Base-by-base conservation (phyloP, 2,329 filamentous ascomycete species). In the Ophiostoma pallidulum region DNA sequence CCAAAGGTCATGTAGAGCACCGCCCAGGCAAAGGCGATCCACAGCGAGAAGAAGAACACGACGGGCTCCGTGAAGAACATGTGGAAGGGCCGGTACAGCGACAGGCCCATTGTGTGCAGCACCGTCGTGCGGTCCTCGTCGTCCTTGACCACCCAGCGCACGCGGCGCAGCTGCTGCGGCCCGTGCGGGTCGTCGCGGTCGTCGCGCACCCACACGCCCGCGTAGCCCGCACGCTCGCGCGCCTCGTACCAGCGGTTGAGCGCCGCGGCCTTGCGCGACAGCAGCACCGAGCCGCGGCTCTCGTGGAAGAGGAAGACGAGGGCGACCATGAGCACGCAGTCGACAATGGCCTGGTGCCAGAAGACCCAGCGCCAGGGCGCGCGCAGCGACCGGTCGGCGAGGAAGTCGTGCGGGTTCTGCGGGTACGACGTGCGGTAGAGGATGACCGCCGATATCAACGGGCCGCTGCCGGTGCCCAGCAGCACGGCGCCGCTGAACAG, bases 1-100 rank as follows among this genome's bases (percentile, higher is more conserved):
- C 79, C 78, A 56, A 95, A 91, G 12, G 84, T 87, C 16, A 95
- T 70, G 62, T 95, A 96, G 0, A 96, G 75, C 0, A 94, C 77
- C 0, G 84, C 88, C 90, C 90, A 96, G 18, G 82, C 82, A 62
- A 96, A 96, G 0, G 86, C 75, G 1, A 89, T 83, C 90, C 90
- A 96, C 0, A 94, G 71, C 0, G 84, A 88, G 68, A 96, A 96
- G 68, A 78, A 88, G 64, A 89, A 88, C 13, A 90, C 84, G 9
- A 88, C 81, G 0, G 84, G 82, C 55, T 90, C 85, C 0, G 84
- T 89, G 54, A 82, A 67, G 14, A 90, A 76, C 1, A 90, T 73
- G 57, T 82, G 78, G 62, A 95, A 94, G 0, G 89, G 89, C 0
- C 89, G 77, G 53, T 78, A 80, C 7, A 91, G 65, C 0, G 86